Base-by-base conservation (phyloP, 2,329 filamentous ascomycete genomes). In the Cylindrodendrum hubeiense region DNA sequence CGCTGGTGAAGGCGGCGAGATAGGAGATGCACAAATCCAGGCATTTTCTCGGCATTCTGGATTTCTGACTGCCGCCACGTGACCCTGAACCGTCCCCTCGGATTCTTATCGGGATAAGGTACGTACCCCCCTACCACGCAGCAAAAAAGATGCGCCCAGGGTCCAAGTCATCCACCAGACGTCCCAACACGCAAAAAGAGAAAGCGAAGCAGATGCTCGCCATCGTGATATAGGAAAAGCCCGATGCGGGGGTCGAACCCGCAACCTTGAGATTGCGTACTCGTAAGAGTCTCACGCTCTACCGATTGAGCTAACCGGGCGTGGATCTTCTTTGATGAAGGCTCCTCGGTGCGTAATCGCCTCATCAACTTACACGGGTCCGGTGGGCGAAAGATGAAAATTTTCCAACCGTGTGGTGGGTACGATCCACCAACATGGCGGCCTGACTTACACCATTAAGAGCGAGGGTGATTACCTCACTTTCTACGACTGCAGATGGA, bases 201-300 rank as follows among this genome's bases (percentile, higher is more conserved):
- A 67, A 58, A 70, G 67, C 68, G 70, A 61, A 68, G 63, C 66
- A 53, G 24, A 22, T 47, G 67, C 63, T 73, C 58, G 53, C 70
- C 68, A 70, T 70, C 68, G n/a, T n/a, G n/a, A n/a, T 19, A 33
- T 50, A 50, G 47, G 47, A 63, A 63, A 21, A 80, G 78, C 76
- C 78, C 78, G 75, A 79, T 76, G 78, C 76, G 78, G 78, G 78
- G 79, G 78, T 84, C 83, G 83, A 86, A 87, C 85, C 82, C 82
- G 81, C 83, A 85, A 81, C 83, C 83, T 85, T 84, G 82, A 86
- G 84, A 85, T 85, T 39, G 73, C 53, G 70, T 8, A 39, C 64
- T 68, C 71, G 17, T 85, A 85, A 85, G 87, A 90, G 88, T 89
- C 88, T 89, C 84, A 89, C 87, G 86, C 87, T 90, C 87, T 90